Percentiles rank a stretch among this genome's conserved stretches.
Evolutionary conservation across 1,139 yeast species (phyloP).

Genomic region (Candida neerlandica): DNA sequence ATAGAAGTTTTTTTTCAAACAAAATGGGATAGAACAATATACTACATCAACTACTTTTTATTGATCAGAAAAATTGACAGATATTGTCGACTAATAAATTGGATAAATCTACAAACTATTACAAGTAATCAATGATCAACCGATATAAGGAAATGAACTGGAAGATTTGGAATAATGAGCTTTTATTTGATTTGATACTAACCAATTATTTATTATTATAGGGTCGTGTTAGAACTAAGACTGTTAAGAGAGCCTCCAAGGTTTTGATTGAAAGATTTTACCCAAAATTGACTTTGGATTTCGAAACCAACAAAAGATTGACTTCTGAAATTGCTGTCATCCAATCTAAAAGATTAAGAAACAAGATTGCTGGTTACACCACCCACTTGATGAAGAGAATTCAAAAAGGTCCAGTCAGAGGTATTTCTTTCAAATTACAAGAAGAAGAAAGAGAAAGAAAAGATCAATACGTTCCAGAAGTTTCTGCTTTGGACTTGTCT

Average conservation of each 20-base stretch:
- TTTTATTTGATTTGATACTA: slow-evolving; percentile 23
- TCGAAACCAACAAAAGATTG: slow-evolving; percentile 99
- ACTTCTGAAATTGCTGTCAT: slow-evolving; percentile 98
- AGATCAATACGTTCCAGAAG: slow-evolving; percentile 99
- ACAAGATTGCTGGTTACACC: slow-evolving; percentile 99
- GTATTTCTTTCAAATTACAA: slow-evolving; percentile 99
- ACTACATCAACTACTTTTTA: no score
- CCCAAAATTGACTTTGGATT: slow-evolving; percentile 99
- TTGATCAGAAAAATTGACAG: not conserved
- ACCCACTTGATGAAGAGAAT: slow-evolving; percentile 99
- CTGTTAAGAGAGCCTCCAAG: slow-evolving; percentile 99
- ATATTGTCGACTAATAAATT: not conserved
- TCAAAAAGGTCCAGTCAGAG: slow-evolving; percentile 99
- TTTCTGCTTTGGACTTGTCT: slow-evolving; percentile 98
- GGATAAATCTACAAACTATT: not conserved
- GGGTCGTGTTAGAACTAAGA: slow-evolving; percentile 99
- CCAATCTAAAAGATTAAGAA: slow-evolving; percentile 99
- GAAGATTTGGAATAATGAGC: not conserved
- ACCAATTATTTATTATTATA: slow-evolving; percentile 30
- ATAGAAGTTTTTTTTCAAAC: no score
- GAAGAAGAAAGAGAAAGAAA: slow-evolving; percentile 99
- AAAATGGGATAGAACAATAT: not conserved
- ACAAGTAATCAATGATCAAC: not conserved
- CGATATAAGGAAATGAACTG: not conserved
- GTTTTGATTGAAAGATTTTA: slow-evolving; percentile 99